phyloP scores from a whole-genome alignment of 2,329 filamentous ascomycete species.

The Diaporthe longicolla region DNA sequence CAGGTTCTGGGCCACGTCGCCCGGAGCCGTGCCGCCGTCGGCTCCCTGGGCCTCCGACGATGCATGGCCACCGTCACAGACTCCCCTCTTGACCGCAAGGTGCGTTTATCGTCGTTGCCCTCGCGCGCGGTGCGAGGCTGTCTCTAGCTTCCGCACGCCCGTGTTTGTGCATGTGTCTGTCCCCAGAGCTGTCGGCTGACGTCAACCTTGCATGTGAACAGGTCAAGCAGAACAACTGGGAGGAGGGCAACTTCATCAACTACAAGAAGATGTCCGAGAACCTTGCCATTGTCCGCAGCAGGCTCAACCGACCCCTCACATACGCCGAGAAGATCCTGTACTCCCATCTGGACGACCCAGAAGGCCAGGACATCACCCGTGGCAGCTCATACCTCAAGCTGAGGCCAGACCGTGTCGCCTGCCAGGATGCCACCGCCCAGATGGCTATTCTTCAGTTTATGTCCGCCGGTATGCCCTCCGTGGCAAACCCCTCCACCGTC shows the following conservation, averaged over 20 bases:
- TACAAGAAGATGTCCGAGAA: conserved; percentile 99
- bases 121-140: neutral
- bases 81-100: conserved; percentile 91
- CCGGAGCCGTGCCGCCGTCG: conserved; percentile 71
- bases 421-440: conserved; percentile 99
- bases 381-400: conserved; percentile 97
- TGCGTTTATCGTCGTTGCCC: conserved; percentile 52
- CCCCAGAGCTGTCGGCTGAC: conserved; percentile 37
- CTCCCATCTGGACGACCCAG: conserved; percentile 97
- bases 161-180: neutral
- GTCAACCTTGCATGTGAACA: conserved; percentile 48
- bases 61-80: conserved; percentile 88
- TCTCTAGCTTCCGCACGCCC: neutral
- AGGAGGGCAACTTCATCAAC: conserved; percentile 98
- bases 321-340: conserved; percentile 99
- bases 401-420: conserved; percentile 96
- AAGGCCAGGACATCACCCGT: conserved; percentile 96
- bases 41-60: conserved; percentile 74
- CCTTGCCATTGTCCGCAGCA: conserved; percentile 87
- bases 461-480: conserved; percentile 95
- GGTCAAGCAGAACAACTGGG: conserved; percentile 96
- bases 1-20: conserved; percentile 76
- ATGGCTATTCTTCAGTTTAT: conserved; percentile 99
- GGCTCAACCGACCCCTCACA: conserved; percentile 93
- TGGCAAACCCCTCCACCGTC: conserved; percentile 94